Percentiles rank a stretch among this genome's conserved stretches.
Conservation (phyloP, 176 grass and related monocot genomes). For the Aegilops bicornis region DNA sequence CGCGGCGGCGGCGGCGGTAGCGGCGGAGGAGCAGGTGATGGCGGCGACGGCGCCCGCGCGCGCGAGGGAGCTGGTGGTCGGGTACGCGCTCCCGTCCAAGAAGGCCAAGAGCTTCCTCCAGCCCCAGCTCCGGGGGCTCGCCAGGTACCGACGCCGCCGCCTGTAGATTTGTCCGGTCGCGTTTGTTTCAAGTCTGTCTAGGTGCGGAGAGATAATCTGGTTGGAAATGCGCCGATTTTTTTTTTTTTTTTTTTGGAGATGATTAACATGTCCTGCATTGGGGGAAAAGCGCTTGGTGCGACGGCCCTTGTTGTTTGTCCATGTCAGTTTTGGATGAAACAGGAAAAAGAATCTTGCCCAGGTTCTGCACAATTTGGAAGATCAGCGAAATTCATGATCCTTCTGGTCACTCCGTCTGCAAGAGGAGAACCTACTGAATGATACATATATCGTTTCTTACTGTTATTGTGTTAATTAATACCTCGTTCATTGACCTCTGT, state of each 20-base stretch:
- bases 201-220: background rate
- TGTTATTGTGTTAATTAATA: background rate
- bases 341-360: background rate
- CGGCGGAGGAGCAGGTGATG: background rate
- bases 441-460: background rate
- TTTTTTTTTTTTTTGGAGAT: background rate
- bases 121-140: slow-evolving; percentile 64
- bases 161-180: background rate
- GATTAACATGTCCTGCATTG: slow-evolving; percentile 29
- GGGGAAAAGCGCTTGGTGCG: slow-evolving; percentile 9
- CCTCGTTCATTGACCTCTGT: slow-evolving; percentile 20
- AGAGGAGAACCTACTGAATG: background rate
- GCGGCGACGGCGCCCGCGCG: background rate
- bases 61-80: slow-evolving; percentile 61
- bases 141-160: slow-evolving; percentile 41
- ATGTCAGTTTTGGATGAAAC: slow-evolving; percentile 3
- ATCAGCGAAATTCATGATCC: background rate
- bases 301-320: background rate
- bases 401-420: background rate
- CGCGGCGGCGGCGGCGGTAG: background rate
- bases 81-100: slow-evolving; percentile 78
- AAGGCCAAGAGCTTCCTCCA: slow-evolving; percentile 93
- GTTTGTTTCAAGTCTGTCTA: background rate
- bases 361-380: background rate
- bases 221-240: background rate